These are phyloP conservation scores for Phytophthora pseudosyringae DNA, from an alignment of 352 stramenopile species.

Conservation along the genomic window DNA sequence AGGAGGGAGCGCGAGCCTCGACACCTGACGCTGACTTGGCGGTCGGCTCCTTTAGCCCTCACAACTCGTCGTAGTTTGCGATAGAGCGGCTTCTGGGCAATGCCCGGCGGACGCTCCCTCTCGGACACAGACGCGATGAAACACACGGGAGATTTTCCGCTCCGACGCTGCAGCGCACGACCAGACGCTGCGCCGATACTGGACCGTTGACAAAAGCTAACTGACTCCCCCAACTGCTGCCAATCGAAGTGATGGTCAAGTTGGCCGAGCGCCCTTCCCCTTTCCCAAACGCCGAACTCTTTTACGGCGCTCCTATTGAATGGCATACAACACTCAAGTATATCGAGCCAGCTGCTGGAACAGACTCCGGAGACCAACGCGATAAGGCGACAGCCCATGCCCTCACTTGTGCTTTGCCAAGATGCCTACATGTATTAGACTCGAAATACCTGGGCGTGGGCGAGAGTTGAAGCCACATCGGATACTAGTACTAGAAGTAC, in stretches of 20 bases:
- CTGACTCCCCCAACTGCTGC: conserved; percentile 4
- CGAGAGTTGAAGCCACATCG: too few relatives aligned
- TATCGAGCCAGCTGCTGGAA: too few relatives aligned
- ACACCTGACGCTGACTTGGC: conserved; percentile 8
- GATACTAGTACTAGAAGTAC: too few relatives aligned
- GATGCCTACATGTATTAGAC: too few relatives aligned
- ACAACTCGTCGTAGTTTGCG: conserved; percentile 26
- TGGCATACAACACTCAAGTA: too few relatives aligned
- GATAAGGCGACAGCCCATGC: too few relatives aligned
- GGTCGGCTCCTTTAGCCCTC: conserved; percentile 11
- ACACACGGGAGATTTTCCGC: conserved; percentile 33
- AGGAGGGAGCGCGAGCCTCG: conserved; percentile 13
- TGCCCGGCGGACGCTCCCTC: conserved; percentile 3
- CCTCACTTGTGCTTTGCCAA: too few relatives aligned
- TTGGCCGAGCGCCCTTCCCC: not conserved
- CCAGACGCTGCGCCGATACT: conserved; percentile 18
- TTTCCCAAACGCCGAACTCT: not conserved
- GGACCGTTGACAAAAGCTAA: conserved; percentile 12
- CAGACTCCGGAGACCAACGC: too few relatives aligned
- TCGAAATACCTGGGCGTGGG: too few relatives aligned
- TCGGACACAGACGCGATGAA: conserved; percentile 17
- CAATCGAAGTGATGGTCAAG: conserved; percentile 26
- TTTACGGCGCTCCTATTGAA: not conserved
- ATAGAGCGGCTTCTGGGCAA: conserved; percentile 29
- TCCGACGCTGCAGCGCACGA: conserved; percentile 16